Evolutionary conservation across 1,284 basidiomycete species (phyloP), one percentile per base, ranked within the genome.

Genomic region (Vanrija pseudolonga): DNA sequence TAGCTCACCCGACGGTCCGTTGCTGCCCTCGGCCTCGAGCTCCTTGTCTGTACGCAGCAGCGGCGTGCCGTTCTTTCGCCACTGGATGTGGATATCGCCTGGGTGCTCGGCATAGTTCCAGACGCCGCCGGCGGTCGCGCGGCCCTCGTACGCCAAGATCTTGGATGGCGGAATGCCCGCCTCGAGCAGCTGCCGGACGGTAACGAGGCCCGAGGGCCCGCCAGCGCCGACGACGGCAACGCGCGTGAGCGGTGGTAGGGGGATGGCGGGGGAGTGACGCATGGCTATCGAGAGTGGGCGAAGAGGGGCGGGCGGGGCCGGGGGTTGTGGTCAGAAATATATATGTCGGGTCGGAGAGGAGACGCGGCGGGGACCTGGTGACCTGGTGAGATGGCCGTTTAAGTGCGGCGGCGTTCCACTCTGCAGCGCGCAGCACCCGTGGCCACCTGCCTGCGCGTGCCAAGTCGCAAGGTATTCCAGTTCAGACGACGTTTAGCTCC

Each of bases 181-280:
- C 17, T 70, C 64, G 6, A 74, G 59, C 3, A 76, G 56, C 51
- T 79, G 76, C 43, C 74, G 69, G 7, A 75, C 66, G 22, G 74
- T 73, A 0, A 73, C 67, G 12, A 81, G 62, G 0, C 78, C 79
- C 0, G 73, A 62, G 17, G 75, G 67, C 1, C 62, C 62, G 14
- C 79, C 79, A 0, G 68, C 76, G 14, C 79, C 79, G 17, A 80
- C 71, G 32, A 80, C 62, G 5, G 76, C 77, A 18, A 80, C 63
- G 22, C 68, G 59, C 5, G 56, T 60, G 4, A 64, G 47, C 2
- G 59, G 53, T 11, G 62, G 62, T 0, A 64, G 56, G n/a, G 62
- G 51, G 19, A 64, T 52, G 18, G 58, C 26, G 6, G 58, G 61
- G 8, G 50, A 47, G 36, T 23, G 47, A 4, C 36, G 39, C n/a